phyloP scores from a whole-genome alignment of 352 stramenopile genomes.

The Phytophthora quininea region DNA sequence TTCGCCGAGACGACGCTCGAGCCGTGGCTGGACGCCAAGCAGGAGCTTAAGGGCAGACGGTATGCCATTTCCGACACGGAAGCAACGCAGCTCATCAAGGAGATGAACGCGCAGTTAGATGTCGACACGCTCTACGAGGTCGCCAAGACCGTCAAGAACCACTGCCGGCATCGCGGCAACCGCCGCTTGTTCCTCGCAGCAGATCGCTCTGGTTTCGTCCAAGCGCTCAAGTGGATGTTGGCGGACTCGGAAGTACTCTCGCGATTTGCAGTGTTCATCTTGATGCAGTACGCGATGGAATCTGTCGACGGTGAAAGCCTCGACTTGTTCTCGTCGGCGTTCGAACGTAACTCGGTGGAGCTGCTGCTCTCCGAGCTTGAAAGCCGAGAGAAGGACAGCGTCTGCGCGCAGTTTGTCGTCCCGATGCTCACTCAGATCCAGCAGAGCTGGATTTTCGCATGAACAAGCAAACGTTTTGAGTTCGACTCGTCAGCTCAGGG shows the following conservation, averaged over 20 bases:
- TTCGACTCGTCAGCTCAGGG: not conserved
- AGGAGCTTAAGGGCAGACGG: conserved; percentile 54
- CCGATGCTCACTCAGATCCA: conserved; percentile 63
- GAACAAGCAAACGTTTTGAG: not conserved
- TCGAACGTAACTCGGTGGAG: conserved; percentile 66
- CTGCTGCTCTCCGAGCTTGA: conserved; percentile 51
- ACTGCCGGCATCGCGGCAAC: conserved; percentile 76
- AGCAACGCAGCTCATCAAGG: conserved; percentile 51
- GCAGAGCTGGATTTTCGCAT: conserved; percentile 67
- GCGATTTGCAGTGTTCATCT: conserved; percentile 71
- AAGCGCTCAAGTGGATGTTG: conserved; percentile 73
- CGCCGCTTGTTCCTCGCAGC: conserved; percentile 59
- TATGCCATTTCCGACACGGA: conserved; percentile 63
- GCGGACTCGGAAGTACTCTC: conserved; percentile 55
- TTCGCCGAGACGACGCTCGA: conserved; percentile 58
- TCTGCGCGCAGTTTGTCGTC: conserved; percentile 50
- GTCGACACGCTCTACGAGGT: conserved; percentile 67
- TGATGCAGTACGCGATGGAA: conserved; percentile 64
- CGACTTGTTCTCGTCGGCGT: conserved; percentile 59
- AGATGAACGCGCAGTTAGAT: conserved; percentile 69
- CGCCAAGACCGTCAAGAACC: conserved; percentile 67
- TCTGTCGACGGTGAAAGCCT: conserved; percentile 27
- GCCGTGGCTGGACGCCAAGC: conserved; percentile 59
- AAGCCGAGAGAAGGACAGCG: conserved; percentile 29
- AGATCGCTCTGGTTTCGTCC: conserved; percentile 47